Evolutionary conservation across 2,329 filamentous ascomycete genomes (phyloP).

Genomic region (Aspergillus sp.): DNA sequence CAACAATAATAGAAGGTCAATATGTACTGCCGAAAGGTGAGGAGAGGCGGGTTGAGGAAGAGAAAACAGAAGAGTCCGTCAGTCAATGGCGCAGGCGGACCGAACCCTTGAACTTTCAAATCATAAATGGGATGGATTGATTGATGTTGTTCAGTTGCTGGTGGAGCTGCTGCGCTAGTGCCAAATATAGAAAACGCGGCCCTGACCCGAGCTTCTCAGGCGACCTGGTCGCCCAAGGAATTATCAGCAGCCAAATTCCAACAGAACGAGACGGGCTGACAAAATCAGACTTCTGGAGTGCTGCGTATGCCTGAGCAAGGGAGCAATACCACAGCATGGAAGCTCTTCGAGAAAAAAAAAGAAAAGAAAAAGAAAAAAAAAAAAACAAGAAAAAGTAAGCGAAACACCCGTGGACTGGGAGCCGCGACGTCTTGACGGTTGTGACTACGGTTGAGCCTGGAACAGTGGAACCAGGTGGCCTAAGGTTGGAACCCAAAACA

Average conservation of each 20-base stretch:
- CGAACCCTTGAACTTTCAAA: slow-evolving; percentile 1
- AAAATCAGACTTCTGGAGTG: background rate
- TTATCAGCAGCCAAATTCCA: background rate
- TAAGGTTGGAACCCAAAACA: background rate
- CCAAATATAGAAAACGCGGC: slow-evolving; percentile 12
- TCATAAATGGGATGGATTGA: background rate
- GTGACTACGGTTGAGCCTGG: background rate
- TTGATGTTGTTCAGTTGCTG: slow-evolving; percentile 7
- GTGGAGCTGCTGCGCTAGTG: slow-evolving; percentile 5
- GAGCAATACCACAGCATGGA: background rate
- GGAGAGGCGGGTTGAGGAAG: background rate
- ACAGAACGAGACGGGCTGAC: background rate
- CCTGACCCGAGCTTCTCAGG: background rate
- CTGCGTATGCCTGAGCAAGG: background rate
- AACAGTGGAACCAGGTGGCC: background rate
- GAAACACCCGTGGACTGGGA: background rate
- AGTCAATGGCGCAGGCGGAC: background rate
- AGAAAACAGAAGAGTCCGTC: background rate
- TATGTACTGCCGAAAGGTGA: slow-evolving; percentile 3
- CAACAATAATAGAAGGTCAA: slow-evolving; percentile 10
- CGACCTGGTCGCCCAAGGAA: background rate
- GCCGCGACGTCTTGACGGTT: background rate
- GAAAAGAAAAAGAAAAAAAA: too few relatives aligned
- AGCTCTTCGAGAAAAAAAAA: background rate
- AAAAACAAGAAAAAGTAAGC: too few relatives aligned